A percentile compares a stretch with the other conserved stretches of the same genome.
Conservation (phyloP, 352 stramenopile species). For the Stramenopiles sp. region DNA sequence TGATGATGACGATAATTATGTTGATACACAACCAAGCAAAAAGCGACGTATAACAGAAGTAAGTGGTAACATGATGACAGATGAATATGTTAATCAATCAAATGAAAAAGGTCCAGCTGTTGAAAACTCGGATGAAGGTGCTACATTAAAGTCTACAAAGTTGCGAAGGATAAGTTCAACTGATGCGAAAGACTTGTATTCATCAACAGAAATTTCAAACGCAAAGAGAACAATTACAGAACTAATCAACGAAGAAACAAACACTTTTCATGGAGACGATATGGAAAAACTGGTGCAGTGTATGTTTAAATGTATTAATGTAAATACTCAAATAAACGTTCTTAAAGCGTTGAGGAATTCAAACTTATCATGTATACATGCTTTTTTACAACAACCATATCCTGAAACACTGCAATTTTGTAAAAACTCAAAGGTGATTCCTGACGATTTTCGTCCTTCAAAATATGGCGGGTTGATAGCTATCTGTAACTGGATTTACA, state of each 20-base stretch:
- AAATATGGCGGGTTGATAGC: neutral
- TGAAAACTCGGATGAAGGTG: too few relatives aligned
- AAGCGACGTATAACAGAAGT: too few relatives aligned
- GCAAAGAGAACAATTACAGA: neutral
- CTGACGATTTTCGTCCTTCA: neutral
- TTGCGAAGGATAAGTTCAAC: too few relatives aligned
- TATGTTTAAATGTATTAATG: neutral
- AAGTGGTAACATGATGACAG: too few relatives aligned
- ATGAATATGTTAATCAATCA: too few relatives aligned
- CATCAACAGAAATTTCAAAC: too few relatives aligned
- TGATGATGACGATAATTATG: too few relatives aligned
- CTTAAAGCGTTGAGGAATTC: neutral
- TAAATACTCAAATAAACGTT: neutral
- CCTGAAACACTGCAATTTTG: neutral
- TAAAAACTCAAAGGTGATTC: neutral
- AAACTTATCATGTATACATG: neutral
- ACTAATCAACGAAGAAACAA: neutral
- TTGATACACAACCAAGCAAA: too few relatives aligned
- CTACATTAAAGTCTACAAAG: too few relatives aligned
- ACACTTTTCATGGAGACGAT: neutral
- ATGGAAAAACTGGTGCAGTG: neutral
- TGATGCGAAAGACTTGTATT: too few relatives aligned
- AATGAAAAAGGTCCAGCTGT: too few relatives aligned
- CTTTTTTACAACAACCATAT: neutral
- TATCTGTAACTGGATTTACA: neutral